Evolutionary conservation across 208 protist genomes (phyloP).

Genomic region (Crithidia expoeki): DNA sequence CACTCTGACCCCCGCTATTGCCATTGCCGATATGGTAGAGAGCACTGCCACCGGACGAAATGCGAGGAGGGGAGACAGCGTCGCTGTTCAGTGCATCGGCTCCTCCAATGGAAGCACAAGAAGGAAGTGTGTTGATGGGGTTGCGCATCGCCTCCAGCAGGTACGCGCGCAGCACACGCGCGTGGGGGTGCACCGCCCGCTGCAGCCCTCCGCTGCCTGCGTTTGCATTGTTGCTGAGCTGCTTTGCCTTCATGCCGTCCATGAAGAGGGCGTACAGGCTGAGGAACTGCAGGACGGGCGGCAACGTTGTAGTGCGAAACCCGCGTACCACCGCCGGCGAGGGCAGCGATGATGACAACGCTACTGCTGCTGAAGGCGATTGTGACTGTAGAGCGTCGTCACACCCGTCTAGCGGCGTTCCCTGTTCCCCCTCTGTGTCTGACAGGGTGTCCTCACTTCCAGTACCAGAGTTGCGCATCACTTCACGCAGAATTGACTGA

Average conservation of each 20-base stretch:
- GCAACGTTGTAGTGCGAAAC: conserved; percentile 39
- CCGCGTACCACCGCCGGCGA: conserved; percentile 21
- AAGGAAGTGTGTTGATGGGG: conserved; percentile 22
- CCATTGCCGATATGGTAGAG: neutral
- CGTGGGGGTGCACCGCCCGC: conserved; percentile 65
- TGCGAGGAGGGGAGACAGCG: neutral
- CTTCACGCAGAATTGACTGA: conserved; percentile 44
- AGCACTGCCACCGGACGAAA: neutral
- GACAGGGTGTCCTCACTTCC: neutral
- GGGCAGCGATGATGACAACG: conserved; percentile 9
- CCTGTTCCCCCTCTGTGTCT: neutral
- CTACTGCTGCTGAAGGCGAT: no score
- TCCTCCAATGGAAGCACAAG: no score
- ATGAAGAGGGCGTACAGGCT: conserved; percentile 83
- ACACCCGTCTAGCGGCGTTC: neutral
- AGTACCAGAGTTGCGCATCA: conserved; percentile 41
- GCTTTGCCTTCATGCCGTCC: conserved; percentile 71
- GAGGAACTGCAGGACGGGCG: conserved; percentile 67
- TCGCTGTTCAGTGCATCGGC: neutral
- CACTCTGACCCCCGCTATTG: neutral
- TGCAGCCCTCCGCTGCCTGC: conserved; percentile 34
- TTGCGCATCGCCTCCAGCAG: conserved; percentile 67
- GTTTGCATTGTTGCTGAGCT: conserved; percentile 25
- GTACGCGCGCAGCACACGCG: conserved; percentile 63
- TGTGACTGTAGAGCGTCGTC: neutral